A percentile compares a stretch with the other conserved stretches of the same genome.
Conservation (phyloP, 1,284 basidiomycete species). For the Ustilago hordei region DNA sequence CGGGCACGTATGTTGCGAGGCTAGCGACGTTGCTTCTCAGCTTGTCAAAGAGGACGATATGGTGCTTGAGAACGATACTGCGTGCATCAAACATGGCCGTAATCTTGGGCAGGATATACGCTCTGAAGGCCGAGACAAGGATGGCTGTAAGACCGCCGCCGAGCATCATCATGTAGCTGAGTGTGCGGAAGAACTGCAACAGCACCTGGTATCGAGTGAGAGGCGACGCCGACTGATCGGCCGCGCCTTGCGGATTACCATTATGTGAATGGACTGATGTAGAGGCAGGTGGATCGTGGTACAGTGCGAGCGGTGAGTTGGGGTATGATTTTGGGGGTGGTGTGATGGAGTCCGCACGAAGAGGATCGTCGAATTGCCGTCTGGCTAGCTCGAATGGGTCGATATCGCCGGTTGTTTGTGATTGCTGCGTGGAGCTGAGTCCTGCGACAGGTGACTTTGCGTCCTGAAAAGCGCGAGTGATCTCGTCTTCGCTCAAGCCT, state of each 20-base stretch:
- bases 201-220: constrained; percentile 62
- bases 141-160: constrained; percentile 61
- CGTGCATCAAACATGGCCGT: constrained; percentile 58
- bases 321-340: constrained; percentile 59
- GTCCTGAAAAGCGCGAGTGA: constrained; percentile 54
- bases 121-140: constrained; percentile 54
- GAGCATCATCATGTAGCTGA: constrained; percentile 62
- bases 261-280: neutral
- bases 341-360: constrained; percentile 32
- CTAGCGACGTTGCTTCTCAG: constrained; percentile 31
- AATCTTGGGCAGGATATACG: constrained; percentile 60
- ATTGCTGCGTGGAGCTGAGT: constrained; percentile 12
- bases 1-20: constrained; percentile 38
- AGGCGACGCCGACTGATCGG: constrained; percentile 23
- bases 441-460: constrained; percentile 52
- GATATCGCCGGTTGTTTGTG: constrained; percentile 8
- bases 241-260: neutral
- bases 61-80: constrained; percentile 53
- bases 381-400: constrained; percentile 53
- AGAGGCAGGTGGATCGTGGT: constrained; percentile 46
- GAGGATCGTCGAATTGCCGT: constrained; percentile 57
- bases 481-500: constrained; percentile 60
- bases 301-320: constrained; percentile 61
- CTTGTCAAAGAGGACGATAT: constrained; percentile 52
- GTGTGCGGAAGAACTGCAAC: constrained; percentile 59